Evolutionary conservation across 129 eudicot species (phyloP), one percentile per base, ranked within the genome.

Genomic region (Solidago caesia): DNA sequence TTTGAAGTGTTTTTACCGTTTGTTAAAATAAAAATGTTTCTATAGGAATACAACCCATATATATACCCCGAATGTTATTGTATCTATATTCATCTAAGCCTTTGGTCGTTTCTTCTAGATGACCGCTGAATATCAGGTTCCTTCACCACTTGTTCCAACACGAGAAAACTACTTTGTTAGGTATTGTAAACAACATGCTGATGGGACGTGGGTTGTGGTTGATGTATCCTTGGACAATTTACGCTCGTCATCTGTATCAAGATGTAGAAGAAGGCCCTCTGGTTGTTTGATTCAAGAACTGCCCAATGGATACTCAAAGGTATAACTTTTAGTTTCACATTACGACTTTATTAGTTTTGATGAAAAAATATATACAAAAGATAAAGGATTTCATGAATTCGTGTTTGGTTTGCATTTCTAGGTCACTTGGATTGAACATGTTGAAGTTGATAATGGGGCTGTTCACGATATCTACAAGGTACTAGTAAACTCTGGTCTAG

Each of bases 391-490:
- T 72, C 11, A 47, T 8, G 2, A 46, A 74, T 58, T 64, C 8
- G n/a, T 70, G 27, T 42, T 11, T 44, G n/a, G 27, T 68, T 47
- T 65, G n/a, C 4, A 1, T 70, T 73, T 44, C 26, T 29, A 95
- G 99, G 99, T 95, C 25, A 91, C 85, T 21, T 95, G 99, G 99
- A 82, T 95, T 25, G 99, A 95, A 80, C 93, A 95, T 73, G 90
- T 88, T n/a, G 99, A 95, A 79, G 86, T 91, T 44, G 99, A 95
- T 67, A 90, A 87, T 7, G 87, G 87, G 43, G 76, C 80, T n/a
- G 92, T 89, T 44, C 96, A 95, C 52, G 83, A 63, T 80, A 85
- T 91, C 55, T 91, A 95, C 80, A 81, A 86, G 72, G 75, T 88
- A 16, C 86, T 95, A 5, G 96, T 95, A 16, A 87, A 85, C 73